Conservation (phyloP, 2,329 filamentous ascomycete species). For the Ascochyta pisi region DNA sequence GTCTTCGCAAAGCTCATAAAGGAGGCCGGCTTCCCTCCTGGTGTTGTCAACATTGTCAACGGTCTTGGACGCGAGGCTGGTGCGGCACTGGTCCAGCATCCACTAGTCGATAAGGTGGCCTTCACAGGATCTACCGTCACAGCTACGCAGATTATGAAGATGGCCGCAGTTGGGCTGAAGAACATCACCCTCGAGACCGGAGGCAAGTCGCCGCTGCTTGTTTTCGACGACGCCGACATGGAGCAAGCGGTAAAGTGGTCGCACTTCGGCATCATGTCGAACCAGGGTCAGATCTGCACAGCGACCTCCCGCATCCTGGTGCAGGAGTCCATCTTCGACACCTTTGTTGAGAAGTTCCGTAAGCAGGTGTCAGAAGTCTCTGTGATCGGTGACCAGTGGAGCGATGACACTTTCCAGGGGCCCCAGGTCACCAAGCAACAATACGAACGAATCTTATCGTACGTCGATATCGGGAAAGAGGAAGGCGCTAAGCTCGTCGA, state of each 20-base stretch:
- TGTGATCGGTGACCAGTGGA: constrained; percentile 46
- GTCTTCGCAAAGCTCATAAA: constrained; percentile 34
- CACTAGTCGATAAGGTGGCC: constrained; percentile 74
- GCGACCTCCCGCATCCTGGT: constrained; percentile 49
- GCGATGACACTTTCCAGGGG: constrained; percentile 52
- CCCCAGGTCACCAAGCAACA: constrained; percentile 56
- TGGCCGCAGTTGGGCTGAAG: constrained; percentile 49
- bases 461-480: constrained; percentile 52
- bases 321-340: constrained; percentile 42
- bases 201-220: constrained; percentile 53
- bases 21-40: constrained; percentile 49
- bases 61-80: constrained; percentile 67
- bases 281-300: constrained; percentile 50
- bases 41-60: constrained; percentile 52
- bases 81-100: constrained; percentile 67
- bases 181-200: constrained; percentile 54
- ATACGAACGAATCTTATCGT: constrained; percentile 53
- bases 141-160: constrained; percentile 65
- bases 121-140: constrained; percentile 78
- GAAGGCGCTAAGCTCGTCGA: constrained; percentile 58
- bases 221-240: constrained; percentile 55
- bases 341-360: constrained; percentile 47
- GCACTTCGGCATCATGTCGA: constrained; percentile 45
- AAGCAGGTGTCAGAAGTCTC: constrained; percentile 46
- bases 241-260: constrained; percentile 51